Percentiles rank a stretch among this genome's conserved stretches.
phyloP scores from a whole-genome alignment of 768 basidiomycete species.

The Austroboletus eburneus region DNA sequence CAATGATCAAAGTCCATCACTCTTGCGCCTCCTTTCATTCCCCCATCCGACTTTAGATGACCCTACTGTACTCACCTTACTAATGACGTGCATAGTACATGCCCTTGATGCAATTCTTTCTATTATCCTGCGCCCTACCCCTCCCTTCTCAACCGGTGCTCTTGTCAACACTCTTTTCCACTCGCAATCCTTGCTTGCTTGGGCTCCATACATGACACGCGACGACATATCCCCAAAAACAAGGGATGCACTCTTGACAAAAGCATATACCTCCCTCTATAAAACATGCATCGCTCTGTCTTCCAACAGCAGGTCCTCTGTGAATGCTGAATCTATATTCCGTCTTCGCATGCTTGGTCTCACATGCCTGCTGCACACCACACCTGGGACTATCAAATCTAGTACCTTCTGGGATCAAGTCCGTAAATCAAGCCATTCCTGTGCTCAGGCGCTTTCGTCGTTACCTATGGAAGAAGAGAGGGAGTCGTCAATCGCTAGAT shows the following conservation, averaged over 20 bases:
- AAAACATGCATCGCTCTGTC: constrained; percentile 31
- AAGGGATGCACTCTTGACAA: constrained; percentile 53
- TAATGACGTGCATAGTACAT: constrained; percentile 58
- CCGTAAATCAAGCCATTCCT: constrained; percentile 44
- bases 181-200: constrained; percentile 42
- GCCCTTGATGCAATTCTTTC: constrained; percentile 42
- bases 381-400: constrained; percentile 44
- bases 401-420: constrained; percentile 70
- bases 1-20: not conserved
- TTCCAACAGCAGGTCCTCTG: constrained; percentile 15
- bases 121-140: constrained; percentile 17
- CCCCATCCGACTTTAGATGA: constrained; percentile 37
- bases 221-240: constrained; percentile 46
- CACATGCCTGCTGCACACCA: constrained; percentile 46
- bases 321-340: constrained; percentile 27
- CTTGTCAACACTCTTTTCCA: constrained; percentile 31
- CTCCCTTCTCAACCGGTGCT: constrained; percentile 12
- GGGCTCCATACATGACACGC: constrained; percentile 43
- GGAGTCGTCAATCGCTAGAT: constrained; percentile 23
- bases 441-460: constrained; percentile 16
- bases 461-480: constrained; percentile 22
- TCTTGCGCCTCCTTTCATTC: constrained; percentile 36
- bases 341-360: constrained; percentile 41
- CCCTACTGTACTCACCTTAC: constrained; percentile 43
- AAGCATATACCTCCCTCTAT: constrained; percentile 52